phyloP scores from a whole-genome alignment of 2,329 filamentous ascomycete genomes.

The Setomelanomma holmii region DNA sequence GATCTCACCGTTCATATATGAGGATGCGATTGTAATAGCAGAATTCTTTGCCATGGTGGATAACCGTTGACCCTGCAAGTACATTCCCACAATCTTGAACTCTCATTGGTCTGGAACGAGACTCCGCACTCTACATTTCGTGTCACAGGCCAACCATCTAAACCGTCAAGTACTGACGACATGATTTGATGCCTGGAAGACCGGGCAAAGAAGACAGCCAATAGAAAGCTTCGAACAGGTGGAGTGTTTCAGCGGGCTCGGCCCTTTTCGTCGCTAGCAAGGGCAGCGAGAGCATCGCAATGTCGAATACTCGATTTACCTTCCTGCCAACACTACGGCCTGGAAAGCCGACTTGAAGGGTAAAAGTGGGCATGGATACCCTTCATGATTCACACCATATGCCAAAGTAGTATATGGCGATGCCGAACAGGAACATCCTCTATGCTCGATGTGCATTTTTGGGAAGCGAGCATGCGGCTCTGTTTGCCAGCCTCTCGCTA shows the following conservation, averaged over 20 bases:
- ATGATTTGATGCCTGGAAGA: slow-evolving; percentile 10
- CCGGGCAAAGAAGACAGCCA: not conserved
- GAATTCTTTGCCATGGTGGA: not conserved
- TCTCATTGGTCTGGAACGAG: not conserved
- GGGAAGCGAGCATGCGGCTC: not conserved
- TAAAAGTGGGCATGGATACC: not conserved
- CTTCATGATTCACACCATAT: not conserved
- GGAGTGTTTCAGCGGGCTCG: not conserved
- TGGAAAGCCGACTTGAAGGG: not conserved
- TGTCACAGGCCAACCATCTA: slow-evolving; percentile 1
- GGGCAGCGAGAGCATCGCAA: not conserved
- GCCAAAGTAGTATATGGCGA: not conserved
- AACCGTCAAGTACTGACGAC: not conserved
- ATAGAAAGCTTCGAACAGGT: not conserved
- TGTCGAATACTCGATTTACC: not conserved
- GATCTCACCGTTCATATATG: not conserved
- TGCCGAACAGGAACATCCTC: not conserved
- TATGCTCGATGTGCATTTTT: not conserved
- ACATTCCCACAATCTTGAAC: not conserved
- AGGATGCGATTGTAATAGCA: not conserved
- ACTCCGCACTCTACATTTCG: not conserved
- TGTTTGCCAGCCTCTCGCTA: not conserved
- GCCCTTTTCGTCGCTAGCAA: not conserved
- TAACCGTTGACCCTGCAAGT: not conserved
- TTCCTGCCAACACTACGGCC: not conserved